Percentiles rank a stretch among this genome's conserved stretches.
Conservation (phyloP, 1,139 yeast genomes). For the Yamadazyma kanchanaburiensis region DNA sequence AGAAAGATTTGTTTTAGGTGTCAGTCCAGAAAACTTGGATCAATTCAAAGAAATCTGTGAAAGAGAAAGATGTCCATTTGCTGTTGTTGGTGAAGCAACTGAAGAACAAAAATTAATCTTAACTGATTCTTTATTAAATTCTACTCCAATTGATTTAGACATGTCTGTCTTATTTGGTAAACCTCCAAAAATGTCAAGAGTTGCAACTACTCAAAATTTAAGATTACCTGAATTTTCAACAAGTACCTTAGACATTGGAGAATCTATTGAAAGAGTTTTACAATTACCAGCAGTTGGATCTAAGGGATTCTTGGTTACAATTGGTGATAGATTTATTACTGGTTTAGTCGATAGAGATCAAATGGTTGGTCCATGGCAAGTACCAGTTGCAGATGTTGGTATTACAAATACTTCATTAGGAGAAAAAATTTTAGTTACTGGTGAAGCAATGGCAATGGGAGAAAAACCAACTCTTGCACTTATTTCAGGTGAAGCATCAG, state of each 20-base stretch:
- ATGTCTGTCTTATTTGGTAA: constrained; percentile 97
- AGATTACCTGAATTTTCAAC: constrained; percentile 47
- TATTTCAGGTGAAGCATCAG: constrained; percentile 92
- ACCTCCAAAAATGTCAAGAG: constrained; percentile 91
- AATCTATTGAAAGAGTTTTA: constrained; percentile 78
- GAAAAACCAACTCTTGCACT: constrained; percentile 92
- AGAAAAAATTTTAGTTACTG: constrained; percentile 63
- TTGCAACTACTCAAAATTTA: constrained; percentile 64
- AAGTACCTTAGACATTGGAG: constrained; percentile 36
- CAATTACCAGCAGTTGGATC: constrained; percentile 95
- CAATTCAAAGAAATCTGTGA: constrained; percentile 76
- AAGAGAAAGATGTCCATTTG: constrained; percentile 95
- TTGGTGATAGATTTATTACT: constrained; percentile 95
- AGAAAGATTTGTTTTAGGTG: constrained; percentile 95
- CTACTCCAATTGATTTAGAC: constrained; percentile 92
- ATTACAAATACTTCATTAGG: constrained; percentile 92
- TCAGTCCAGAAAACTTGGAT: constrained; percentile 73
- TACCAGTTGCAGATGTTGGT: constrained; percentile 98
- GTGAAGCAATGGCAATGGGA: constrained; percentile 98
- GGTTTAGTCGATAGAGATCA: constrained; percentile 98
- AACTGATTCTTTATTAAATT: constrained; percentile 68
- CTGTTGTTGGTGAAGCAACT: constrained; percentile 94
- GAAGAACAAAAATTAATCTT: constrained; percentile 78
- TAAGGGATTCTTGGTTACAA: constrained; percentile 89
- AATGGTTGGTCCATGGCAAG: constrained; percentile 99